phyloP scores from a whole-genome alignment of 2,329 filamentous ascomycete genomes.

The Mycosphaerelloides madeirae region DNA sequence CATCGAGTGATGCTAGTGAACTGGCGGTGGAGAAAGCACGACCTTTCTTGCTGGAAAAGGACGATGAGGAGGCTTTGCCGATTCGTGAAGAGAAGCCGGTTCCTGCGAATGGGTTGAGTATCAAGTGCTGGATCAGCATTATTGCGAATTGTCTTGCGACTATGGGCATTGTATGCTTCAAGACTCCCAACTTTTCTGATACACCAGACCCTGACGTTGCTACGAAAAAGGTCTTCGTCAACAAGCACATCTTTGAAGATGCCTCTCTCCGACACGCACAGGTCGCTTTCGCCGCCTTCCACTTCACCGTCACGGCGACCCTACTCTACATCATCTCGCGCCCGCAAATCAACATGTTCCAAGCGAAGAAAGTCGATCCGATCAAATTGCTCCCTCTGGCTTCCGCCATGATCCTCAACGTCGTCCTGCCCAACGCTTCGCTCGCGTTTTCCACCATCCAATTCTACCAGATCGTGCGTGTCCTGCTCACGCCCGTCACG shows the following conservation, averaged over 20 bases:
- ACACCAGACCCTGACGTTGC: neutral
- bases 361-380: slow-evolving; percentile 52
- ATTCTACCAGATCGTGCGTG: slow-evolving; percentile 66
- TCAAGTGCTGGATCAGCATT: slow-evolving; percentile 20
- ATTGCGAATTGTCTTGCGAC: slow-evolving; percentile 20
- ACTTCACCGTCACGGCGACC: slow-evolving; percentile 62
- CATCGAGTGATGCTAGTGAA: neutral
- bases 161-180: slow-evolving; percentile 19
- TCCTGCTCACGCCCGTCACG: slow-evolving; percentile 62
- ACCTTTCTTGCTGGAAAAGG: slow-evolving; percentile 14
- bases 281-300: slow-evolving; percentile 63
- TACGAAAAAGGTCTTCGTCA: slow-evolving; percentile 58
- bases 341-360: slow-evolving; percentile 56
- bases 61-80: slow-evolving; percentile 8
- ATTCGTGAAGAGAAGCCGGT: neutral
- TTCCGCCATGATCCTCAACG: slow-evolving; percentile 63
- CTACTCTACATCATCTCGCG: slow-evolving; percentile 60
- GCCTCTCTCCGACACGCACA: slow-evolving; percentile 58
- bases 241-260: slow-evolving; percentile 65
- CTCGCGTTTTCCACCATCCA: slow-evolving; percentile 64
- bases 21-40: slow-evolving; percentile 13
- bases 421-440: slow-evolving; percentile 64
- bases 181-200: neutral
- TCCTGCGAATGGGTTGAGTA: slow-evolving; percentile 6
- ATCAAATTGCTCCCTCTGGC: slow-evolving; percentile 60